Evolutionary conservation across 768 basidiomycete species (phyloP).

Genomic region (Cystofilobasidium macerans): DNA sequence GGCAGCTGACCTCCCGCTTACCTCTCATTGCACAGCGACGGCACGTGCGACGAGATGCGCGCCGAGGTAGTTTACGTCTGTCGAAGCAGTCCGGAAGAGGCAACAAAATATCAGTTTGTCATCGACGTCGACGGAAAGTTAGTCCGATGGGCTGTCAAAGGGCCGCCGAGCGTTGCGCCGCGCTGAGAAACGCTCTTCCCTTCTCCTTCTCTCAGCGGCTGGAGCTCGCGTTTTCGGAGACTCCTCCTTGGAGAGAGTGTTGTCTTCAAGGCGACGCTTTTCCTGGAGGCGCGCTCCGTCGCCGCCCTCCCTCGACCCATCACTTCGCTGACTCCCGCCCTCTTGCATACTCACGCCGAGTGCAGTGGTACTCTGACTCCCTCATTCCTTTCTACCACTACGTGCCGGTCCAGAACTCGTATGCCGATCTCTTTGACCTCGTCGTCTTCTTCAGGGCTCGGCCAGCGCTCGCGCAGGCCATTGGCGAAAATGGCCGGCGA

Average conservation of each 20-base stretch:
- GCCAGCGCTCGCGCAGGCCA: no score
- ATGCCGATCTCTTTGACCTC: no score
- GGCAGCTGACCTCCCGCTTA: not conserved
- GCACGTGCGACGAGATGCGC: slow-evolving; percentile 20
- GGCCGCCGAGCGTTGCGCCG: not conserved
- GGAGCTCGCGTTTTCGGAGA: slow-evolving; percentile 19
- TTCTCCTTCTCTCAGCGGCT: not conserved
- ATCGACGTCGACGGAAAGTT: slow-evolving; percentile 21
- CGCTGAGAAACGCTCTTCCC: not conserved
- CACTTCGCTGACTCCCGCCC: no score
- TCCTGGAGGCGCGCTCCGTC: slow-evolving; percentile 6
- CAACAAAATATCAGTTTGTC: slow-evolving; percentile 5
- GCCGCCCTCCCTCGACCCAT: not conserved
- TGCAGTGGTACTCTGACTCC: not conserved
- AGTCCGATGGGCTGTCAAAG: no score
- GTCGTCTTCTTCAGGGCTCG: no score
- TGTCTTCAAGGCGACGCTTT: slow-evolving; percentile 18
- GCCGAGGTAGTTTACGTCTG: slow-evolving; percentile 6
- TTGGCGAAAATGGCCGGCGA: no score
- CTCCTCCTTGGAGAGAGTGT: slow-evolving; percentile 12
- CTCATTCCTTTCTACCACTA: not conserved
- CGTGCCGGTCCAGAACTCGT: no score
- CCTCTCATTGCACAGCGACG: not conserved
- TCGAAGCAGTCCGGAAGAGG: not conserved
- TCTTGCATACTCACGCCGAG: not conserved